phyloP scores from a whole-genome alignment of 169 alveolate species.

The Neospora caninum region DNA sequence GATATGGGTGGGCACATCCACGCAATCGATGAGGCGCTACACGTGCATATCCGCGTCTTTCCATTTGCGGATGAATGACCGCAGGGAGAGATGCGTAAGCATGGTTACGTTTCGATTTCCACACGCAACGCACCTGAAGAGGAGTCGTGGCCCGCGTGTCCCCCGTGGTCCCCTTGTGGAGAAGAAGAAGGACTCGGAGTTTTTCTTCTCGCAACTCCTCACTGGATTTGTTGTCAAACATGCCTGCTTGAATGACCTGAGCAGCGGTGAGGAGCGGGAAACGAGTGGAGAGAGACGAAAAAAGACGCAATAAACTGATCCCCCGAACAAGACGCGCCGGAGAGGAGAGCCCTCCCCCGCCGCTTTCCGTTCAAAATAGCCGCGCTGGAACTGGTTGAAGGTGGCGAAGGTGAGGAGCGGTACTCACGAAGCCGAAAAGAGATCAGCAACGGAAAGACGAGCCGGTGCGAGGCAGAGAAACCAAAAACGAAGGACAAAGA shows the following conservation, averaged over 20 bases:
- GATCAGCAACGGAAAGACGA: too few species aligned
- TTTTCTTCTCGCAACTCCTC: constrained; percentile 49
- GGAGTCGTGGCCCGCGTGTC: constrained; percentile 46
- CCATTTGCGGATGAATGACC: too few species aligned
- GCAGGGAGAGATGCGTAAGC: neutral
- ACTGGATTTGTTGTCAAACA: constrained; percentile 54
- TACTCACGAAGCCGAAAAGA: too few species aligned
- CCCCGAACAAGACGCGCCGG: neutral
- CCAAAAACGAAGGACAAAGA: too few species aligned
- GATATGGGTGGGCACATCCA: neutral
- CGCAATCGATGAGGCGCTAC: neutral
- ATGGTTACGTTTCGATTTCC: neutral
- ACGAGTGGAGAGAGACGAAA: neutral
- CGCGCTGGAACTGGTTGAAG: too few species aligned
- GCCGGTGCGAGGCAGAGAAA: too few species aligned
- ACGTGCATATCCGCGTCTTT: too few species aligned
- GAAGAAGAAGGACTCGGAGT: constrained; percentile 40
- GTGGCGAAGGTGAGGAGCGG: too few species aligned
- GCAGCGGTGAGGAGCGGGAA: neutral
- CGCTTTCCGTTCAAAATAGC: too few species aligned
- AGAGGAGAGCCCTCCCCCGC: neutral
- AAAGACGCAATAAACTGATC: neutral
- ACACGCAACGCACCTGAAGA: neutral
- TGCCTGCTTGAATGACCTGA: constrained; percentile 56
- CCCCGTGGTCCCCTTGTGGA: constrained; percentile 3